These are phyloP conservation scores for Pseudocercospora cruenta DNA, from an alignment of 2,329 filamentous ascomycete genomes.

Conservation along the genomic window DNA sequence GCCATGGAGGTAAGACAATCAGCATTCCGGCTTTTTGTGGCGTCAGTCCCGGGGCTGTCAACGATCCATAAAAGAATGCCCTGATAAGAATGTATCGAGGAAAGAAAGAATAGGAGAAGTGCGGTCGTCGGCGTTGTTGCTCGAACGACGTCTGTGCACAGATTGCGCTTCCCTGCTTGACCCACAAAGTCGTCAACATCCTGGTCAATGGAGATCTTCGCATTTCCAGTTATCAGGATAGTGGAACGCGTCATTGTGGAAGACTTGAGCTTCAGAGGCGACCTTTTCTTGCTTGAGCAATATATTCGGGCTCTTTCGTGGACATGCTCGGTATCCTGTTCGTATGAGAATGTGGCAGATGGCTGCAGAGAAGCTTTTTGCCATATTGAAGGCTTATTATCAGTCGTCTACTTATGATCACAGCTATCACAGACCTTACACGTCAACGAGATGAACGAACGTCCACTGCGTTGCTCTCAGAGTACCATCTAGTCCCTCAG, in stretches of 20 bases:
- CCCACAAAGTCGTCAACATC: conserved; percentile 6
- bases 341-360: background rate
- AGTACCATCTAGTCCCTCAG: no score
- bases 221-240: background rate
- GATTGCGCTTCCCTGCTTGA: background rate
- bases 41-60: background rate
- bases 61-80: background rate
- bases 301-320: background rate
- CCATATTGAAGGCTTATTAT: background rate
- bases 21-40: background rate
- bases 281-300: no score
- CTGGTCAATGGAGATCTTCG: background rate
- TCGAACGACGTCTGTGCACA: background rate
- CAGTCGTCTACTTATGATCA: background rate
- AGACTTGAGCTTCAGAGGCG: no score
- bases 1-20: background rate
- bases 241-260: background rate
- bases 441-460: background rate
- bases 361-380: no score
- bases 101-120: background rate
- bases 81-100: background rate
- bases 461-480: no score
- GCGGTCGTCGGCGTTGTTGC: background rate
- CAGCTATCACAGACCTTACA: background rate
- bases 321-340: background rate